Conservation (phyloP, 257 asterid species). For the Solanum dulcamara region DNA sequence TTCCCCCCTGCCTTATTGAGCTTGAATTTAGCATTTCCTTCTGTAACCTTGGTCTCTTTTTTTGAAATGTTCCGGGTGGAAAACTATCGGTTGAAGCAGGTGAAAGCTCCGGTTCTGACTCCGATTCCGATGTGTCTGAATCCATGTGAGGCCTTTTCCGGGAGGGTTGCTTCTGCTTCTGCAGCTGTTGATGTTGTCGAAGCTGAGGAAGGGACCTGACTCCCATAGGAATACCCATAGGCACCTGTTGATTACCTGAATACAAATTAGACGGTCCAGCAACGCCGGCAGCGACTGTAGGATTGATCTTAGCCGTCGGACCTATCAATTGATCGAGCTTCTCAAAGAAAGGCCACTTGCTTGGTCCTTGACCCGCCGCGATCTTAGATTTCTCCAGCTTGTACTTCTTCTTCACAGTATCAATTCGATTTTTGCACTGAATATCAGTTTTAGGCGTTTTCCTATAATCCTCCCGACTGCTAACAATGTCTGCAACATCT, state of each 20-base stretch:
- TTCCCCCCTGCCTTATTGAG: not conserved
- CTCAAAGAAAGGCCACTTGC: constrained; percentile 60
- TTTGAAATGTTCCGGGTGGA: constrained; percentile 35
- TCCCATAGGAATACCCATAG: constrained; percentile 37
- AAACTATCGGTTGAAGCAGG: constrained; percentile 49
- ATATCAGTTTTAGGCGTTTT: constrained; percentile 67
- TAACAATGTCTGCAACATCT: constrained; percentile 73
- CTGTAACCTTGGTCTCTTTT: constrained; percentile 33
- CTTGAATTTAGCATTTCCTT: constrained; percentile 1
- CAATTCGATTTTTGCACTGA: constrained; percentile 92
- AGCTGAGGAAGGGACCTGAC: constrained; percentile 21
- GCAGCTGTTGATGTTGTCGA: constrained; percentile 5
- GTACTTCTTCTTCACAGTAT: constrained; percentile 86
- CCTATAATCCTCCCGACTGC: constrained; percentile 38
- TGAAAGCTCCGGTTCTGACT: constrained; percentile 45
- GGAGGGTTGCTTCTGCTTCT: constrained; percentile 10
- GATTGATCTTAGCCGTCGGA: constrained; percentile 21
- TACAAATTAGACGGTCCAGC: not conserved
- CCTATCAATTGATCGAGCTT: constrained; percentile 62
- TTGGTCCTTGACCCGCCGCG: constrained; percentile 40
- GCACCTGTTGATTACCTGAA: constrained; percentile 9
- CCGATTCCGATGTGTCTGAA: constrained; percentile 34
- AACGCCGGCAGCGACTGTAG: constrained; percentile 4
- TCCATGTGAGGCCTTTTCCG: constrained; percentile 28
- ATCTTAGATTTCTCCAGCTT: constrained; percentile 82